These are phyloP conservation scores for Jacaranda copaia DNA, from an alignment of 257 asterid genomes.

Conservation along the genomic window DNA sequence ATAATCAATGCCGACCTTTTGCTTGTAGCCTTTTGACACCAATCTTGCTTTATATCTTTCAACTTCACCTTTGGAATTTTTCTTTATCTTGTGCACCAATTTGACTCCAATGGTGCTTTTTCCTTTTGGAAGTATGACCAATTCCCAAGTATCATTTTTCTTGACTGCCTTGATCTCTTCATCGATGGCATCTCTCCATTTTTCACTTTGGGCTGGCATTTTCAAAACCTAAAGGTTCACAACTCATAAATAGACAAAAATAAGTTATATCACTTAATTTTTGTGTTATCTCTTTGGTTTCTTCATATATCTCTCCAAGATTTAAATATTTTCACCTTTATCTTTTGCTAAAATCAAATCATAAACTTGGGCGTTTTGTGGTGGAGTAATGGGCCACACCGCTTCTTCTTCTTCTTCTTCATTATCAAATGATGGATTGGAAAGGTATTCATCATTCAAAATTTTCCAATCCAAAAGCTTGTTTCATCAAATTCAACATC, in stretches of 20 bases:
- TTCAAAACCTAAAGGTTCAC: too few species aligned
- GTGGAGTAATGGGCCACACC: not conserved
- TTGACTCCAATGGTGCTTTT: conserved; percentile 5
- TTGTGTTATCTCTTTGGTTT: not conserved
- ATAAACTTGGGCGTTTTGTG: too few species aligned
- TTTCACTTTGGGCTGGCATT: too few species aligned
- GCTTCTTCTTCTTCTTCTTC: too few species aligned
- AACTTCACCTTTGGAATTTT: not conserved
- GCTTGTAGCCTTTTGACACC: conserved; percentile 4
- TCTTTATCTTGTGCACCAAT: conserved; percentile 7
- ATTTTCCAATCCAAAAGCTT: not conserved
- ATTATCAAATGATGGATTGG: too few species aligned
- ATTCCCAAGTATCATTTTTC: not conserved
- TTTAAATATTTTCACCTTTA: not conserved
- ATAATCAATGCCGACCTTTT: not conserved
- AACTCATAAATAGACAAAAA: not conserved
- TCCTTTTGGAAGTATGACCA: not conserved
- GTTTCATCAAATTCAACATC: not conserved
- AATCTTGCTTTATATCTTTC: not conserved
- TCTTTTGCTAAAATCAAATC: not conserved
- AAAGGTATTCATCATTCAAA: too few species aligned
- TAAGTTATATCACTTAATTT: not conserved
- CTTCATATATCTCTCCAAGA: not conserved
- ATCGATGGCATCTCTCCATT: too few species aligned
- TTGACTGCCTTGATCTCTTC: not conserved